phyloP scores from a whole-genome alignment of 2,329 filamentous ascomycete species.

The Rutstroemia sp. region DNA sequence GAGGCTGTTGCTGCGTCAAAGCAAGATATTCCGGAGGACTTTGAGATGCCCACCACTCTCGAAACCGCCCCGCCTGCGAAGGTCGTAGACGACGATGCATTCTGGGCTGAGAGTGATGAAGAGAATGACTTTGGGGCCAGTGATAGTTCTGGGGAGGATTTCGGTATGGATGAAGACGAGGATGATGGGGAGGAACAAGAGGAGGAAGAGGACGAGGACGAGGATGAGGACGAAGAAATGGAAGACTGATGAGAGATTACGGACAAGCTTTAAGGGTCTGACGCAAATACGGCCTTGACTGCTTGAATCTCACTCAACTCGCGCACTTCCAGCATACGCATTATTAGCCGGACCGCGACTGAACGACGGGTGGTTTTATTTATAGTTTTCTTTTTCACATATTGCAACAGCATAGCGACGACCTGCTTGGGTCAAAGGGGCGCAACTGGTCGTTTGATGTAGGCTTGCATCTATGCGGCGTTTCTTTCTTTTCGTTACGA shows the following conservation, averaged over 20 bases:
- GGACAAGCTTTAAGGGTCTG: no score
- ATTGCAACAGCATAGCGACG: conserved; percentile 23
- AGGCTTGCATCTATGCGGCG: conserved; percentile 14
- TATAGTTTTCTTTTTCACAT: conserved; percentile 15
- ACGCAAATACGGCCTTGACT: neutral
- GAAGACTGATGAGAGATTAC: conserved; percentile 12
- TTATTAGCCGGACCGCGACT: neutral
- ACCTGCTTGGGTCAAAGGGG: conserved; percentile 12
- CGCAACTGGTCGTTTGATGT: conserved; percentile 15
- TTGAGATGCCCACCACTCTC: conserved; percentile 73
- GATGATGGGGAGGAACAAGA: conserved; percentile 49
- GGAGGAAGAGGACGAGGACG: conserved; percentile 48
- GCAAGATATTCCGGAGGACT: conserved; percentile 70
- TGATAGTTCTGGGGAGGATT: conserved; percentile 54
- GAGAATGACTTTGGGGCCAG: conserved; percentile 74
- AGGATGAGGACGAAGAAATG: conserved; percentile 32
- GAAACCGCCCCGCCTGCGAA: conserved; percentile 54
- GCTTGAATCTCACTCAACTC: neutral
- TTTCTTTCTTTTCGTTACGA: conserved; percentile 5
- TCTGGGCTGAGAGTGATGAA: conserved; percentile 72
- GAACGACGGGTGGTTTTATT: neutral
- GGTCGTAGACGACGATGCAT: conserved; percentile 67
- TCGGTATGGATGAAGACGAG: conserved; percentile 52
- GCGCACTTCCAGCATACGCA: neutral
- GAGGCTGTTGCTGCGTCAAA: conserved; percentile 67